A percentile compares a stretch with the other conserved stretches of the same genome.
Evolutionary conservation across 495 filamentous ascomycete genomes (phyloP).

Genomic region (Penicillium silybi): DNA sequence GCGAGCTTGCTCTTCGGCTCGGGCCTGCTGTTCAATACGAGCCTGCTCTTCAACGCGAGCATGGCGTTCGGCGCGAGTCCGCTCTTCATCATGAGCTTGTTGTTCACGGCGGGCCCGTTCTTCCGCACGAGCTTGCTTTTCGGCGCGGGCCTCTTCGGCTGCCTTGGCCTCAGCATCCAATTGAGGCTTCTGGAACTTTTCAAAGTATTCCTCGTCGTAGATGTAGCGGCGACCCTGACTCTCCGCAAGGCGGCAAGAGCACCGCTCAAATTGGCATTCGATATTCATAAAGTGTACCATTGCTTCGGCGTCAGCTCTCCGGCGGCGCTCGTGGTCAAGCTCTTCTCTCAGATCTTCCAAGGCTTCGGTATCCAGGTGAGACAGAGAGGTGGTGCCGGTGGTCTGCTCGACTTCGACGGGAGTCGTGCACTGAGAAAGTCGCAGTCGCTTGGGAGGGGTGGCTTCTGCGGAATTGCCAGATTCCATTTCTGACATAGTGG

Average conservation of each 20-base stretch:
- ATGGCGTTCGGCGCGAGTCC: too few relatives aligned
- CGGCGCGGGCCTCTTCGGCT: not conserved
- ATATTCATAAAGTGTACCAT: slow-evolving; percentile 76
- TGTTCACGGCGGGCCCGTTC: not conserved
- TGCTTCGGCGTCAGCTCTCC: slow-evolving; percentile 64
- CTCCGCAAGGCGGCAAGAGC: slow-evolving; percentile 59
- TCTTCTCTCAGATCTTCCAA: slow-evolving; percentile 59
- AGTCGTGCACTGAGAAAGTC: slow-evolving; percentile 46
- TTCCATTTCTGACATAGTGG: slow-evolving; percentile 39
- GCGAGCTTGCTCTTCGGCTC: not conserved
- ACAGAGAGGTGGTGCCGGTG: slow-evolving; percentile 18
- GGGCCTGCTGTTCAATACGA: not conserved
- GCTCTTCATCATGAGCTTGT: not conserved
- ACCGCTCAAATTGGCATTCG: slow-evolving; percentile 73
- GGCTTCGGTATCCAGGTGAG: slow-evolving; percentile 39
- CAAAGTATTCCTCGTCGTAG: slow-evolving; percentile 40
- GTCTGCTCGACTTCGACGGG: slow-evolving; percentile 45
- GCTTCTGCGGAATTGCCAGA: slow-evolving; percentile 45
- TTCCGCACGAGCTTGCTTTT: not conserved
- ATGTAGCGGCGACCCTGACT: slow-evolving; percentile 43
- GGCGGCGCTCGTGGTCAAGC: slow-evolving; percentile 60
- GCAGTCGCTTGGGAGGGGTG: slow-evolving; percentile 63
- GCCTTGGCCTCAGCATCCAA: slow-evolving; percentile 12
- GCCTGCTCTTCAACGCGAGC: not conserved
- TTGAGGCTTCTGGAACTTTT: slow-evolving; percentile 22